These are phyloP conservation scores for Xylaria digitata DNA, from an alignment of 2,329 filamentous ascomycete genomes.

Conservation along the genomic window DNA sequence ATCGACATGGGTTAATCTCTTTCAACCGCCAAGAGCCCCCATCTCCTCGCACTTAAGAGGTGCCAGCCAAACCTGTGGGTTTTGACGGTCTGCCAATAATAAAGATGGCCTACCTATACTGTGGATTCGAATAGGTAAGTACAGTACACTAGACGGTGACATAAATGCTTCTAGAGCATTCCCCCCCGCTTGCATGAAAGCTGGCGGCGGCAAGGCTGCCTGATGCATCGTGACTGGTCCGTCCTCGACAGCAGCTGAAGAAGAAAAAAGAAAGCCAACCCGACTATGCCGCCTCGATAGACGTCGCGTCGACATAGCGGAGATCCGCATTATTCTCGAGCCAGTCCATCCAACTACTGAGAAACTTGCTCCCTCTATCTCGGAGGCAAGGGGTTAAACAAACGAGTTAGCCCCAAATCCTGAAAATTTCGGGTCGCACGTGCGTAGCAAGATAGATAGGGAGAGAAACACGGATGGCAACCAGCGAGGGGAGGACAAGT, in stretches of 20 bases:
- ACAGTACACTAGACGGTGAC: neutral
- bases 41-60: neutral
- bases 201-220: slow-evolving; percentile 25
- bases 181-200: slow-evolving; percentile 23
- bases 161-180: slow-evolving; percentile 2
- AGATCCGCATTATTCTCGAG: slow-evolving; percentile 91
- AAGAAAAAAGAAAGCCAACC: neutral
- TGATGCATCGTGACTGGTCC: slow-evolving; percentile 10
- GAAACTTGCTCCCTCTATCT: slow-evolving; percentile 80
- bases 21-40: neutral
- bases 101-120: slow-evolving; percentile 18
- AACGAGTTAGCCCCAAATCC: slow-evolving; percentile 27
- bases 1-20: slow-evolving; percentile 16
- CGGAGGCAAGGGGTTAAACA: neutral
- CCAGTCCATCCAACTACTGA: slow-evolving; percentile 91
- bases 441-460: slow-evolving; percentile 22
- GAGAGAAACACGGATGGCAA: neutral
- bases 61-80: slow-evolving; percentile 23
- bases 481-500: slow-evolving; percentile 34
- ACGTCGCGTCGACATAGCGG: slow-evolving; percentile 78
- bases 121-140: neutral
- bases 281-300: slow-evolving; percentile 44
- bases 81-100: slow-evolving; percentile 14
- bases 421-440: slow-evolving; percentile 9
- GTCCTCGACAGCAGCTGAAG: slow-evolving; percentile 11